phyloP scores from a whole-genome alignment of 345 rosid genomes.

The Eutrema heterophyllum region DNA sequence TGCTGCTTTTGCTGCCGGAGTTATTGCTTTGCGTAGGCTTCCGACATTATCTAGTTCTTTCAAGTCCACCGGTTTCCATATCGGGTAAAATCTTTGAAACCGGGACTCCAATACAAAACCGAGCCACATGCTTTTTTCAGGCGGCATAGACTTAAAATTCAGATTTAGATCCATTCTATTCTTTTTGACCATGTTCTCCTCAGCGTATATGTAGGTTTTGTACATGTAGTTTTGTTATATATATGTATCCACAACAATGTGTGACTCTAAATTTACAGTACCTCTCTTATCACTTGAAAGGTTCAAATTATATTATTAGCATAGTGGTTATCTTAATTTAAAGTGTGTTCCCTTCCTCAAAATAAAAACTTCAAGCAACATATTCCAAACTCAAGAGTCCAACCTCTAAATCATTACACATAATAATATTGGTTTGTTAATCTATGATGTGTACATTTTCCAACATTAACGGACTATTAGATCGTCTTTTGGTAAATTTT shows the following conservation, averaged over 20 bases:
- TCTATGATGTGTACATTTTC: background rate
- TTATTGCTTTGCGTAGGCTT: constrained; percentile 55
- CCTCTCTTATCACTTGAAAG: background rate
- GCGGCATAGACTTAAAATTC: constrained; percentile 12
- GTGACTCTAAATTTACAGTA: background rate
- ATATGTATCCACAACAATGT: constrained; percentile 10
- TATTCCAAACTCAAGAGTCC: background rate
- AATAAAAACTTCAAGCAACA: background rate
- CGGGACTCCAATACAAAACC: background rate
- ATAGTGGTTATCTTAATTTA: background rate
- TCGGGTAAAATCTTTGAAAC: constrained; percentile 42
- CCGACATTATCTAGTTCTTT: constrained; percentile 70
- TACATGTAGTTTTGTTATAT: constrained; percentile 19
- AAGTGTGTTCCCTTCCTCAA: background rate
- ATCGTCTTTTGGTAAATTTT: background rate
- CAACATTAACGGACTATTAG: too few species aligned
- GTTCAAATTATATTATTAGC: background rate
- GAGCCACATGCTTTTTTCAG: background rate
- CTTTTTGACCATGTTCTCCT: constrained; percentile 19
- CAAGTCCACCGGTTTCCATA: constrained; percentile 72
- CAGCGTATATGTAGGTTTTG: constrained; percentile 16
- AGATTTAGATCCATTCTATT: constrained; percentile 22
- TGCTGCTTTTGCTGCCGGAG: constrained; percentile 69
- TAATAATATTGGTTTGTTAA: background rate
- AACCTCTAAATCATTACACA: background rate